Conservation (phyloP, 2,329 filamentous ascomycete genomes). For the Fusarium sp. region DNA sequence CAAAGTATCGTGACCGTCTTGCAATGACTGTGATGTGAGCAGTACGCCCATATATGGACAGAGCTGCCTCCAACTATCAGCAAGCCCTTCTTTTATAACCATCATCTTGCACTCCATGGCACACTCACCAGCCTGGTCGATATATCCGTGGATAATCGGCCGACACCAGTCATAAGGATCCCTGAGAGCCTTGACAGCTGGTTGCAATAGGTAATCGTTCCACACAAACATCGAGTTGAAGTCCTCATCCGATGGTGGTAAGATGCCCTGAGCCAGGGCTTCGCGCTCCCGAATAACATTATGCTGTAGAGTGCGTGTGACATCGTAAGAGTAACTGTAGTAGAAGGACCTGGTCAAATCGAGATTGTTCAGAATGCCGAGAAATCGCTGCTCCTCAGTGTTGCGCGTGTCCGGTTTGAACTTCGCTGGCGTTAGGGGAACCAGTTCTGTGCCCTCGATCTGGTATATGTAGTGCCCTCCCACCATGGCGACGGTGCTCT, state of each 20-base stretch:
- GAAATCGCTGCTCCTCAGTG: constrained; percentile 88
- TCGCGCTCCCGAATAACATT: constrained; percentile 87
- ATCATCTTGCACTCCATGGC: background rate
- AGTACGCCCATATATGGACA: constrained; percentile 87
- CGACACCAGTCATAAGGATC: constrained; percentile 96
- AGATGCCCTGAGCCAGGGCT: constrained; percentile 73
- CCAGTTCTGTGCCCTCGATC: constrained; percentile 91
- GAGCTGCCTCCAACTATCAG: constrained; percentile 54
- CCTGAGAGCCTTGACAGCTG: constrained; percentile 76
- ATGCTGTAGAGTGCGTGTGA: constrained; percentile 90
- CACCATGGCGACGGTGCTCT: constrained; percentile 94
- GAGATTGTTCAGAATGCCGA: constrained; percentile 89
- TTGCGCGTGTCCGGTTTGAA: constrained; percentile 83
- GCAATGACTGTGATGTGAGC: constrained; percentile 96
- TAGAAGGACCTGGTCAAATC: constrained; percentile 95
- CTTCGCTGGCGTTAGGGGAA: constrained; percentile 83
- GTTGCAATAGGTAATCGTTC: constrained; percentile 90
- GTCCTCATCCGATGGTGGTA: constrained; percentile 70
- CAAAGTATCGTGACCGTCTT: constrained; percentile 90
- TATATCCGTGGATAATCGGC: constrained; percentile 94
- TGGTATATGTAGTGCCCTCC: constrained; percentile 97
- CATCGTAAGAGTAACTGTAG: constrained; percentile 98
- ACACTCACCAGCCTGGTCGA: constrained; percentile 79
- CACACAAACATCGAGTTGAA: constrained; percentile 98
- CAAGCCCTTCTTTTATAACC: background rate